Base-by-base conservation (phyloP, 1,284 basidiomycete species). In the Pascua guehoae region DNA sequence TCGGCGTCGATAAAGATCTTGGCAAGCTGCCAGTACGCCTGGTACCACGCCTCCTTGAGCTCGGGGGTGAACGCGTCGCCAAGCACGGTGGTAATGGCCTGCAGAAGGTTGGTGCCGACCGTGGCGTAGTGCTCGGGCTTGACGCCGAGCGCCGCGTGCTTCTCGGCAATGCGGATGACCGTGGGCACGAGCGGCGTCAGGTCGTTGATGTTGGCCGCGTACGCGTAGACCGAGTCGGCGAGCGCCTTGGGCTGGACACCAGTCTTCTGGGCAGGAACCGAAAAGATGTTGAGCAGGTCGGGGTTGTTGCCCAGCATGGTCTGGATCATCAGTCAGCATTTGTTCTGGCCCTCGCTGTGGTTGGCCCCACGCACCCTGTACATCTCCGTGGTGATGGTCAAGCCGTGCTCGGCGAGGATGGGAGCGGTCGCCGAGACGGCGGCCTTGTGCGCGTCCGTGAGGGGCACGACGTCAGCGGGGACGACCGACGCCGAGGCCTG, bases 171-270 rank as follows among this genome's bases (percentile, higher is more conserved):
- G 8, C 61, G 60, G 32, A 69, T 61, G 32, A 73, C 71, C n/a
- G 65, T 67, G 8, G 66, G 67, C 2, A 66, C 56, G 8, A 73
- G 57, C 1, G 69, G 67, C 8, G 61, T 63, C 37, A 73, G 65
- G 51, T 72, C 66, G 58, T 73, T 60, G 49, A 73, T 72, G 65
- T 71, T 65, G 41, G 61, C 62, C 12, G 72, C 70, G 63, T 73
- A 73, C 18, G 64, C 72, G 54, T 67, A 61, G 5, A 73, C 63
- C 15, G 67, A 56, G n/a, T 55, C 52, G 10, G 72, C 70, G n/a
- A 73, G 66, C 2, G 70, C 72, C 4, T 46, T 43, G 17, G 70
- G 66, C 57, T 73, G 72, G 37, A n/a, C 36, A 32, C 62, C 57
- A 17, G 57, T 62, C 18, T 53, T 60, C 56, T 69, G 67, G 3